Conservation (phyloP, 2,329 filamentous ascomycete species). For the Dothidotthia symphoricarpi region DNA sequence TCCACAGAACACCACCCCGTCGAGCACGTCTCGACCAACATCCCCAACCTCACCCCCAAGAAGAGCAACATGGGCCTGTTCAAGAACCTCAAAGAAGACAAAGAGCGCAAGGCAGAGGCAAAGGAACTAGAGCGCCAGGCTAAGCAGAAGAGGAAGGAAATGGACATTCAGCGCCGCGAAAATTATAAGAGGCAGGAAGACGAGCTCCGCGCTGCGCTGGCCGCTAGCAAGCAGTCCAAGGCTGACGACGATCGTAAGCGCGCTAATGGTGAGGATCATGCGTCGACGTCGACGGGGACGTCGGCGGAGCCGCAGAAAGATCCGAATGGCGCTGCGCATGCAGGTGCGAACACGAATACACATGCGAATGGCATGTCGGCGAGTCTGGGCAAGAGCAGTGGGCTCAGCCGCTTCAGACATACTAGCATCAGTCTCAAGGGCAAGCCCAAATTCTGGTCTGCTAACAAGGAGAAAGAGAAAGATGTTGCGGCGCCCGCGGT, state of each 20-base stretch:
- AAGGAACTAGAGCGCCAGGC: constrained; percentile 52
- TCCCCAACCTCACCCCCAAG: constrained; percentile 36
- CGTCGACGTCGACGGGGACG: background rate
- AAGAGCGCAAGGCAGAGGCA: constrained; percentile 58
- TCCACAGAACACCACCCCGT: constrained; percentile 31
- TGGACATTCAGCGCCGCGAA: constrained; percentile 54
- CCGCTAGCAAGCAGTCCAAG: constrained; percentile 64
- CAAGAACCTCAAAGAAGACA: constrained; percentile 64
- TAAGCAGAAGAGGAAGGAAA: constrained; percentile 51
- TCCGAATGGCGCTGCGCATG: background rate
- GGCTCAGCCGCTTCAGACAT: constrained; percentile 65
- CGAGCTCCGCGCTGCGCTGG: constrained; percentile 62
- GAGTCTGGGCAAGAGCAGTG: constrained; percentile 31
- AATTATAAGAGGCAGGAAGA: constrained; percentile 60
- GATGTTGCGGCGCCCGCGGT: constrained; percentile 16
- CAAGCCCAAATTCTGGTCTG: constrained; percentile 68
- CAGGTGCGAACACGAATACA: constrained; percentile 7
- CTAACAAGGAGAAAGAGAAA: constrained; percentile 43
- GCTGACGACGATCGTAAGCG: constrained; percentile 46
- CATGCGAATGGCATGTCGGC: constrained; percentile 41
- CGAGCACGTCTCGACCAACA: constrained; percentile 34
- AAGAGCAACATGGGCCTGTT: constrained; percentile 42
- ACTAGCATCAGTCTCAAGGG: constrained; percentile 77
- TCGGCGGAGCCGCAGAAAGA: background rate
- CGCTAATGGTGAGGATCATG: background rate